Evolutionary conservation across 1,284 basidiomycete species (phyloP).

Genomic region (Hemileccinum hortonii): DNA sequence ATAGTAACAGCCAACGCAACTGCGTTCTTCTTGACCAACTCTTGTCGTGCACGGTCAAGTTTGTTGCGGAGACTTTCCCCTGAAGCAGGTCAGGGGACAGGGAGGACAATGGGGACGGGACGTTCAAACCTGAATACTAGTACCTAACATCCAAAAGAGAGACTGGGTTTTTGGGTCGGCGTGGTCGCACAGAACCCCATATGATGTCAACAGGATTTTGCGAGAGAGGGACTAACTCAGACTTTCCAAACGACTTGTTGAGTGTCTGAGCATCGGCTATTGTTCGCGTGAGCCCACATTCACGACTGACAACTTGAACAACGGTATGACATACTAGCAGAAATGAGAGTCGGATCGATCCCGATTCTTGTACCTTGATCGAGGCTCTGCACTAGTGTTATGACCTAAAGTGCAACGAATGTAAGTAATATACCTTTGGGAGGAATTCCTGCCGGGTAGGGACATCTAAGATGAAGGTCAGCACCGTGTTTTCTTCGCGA

Average conservation of each 20-base stretch:
- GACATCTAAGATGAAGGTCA: conserved; percentile 54
- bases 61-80: conserved; percentile 72
- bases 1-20: conserved; percentile 74
- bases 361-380: conserved; percentile 66
- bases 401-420: not conserved
- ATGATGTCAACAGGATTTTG: conserved; percentile 82
- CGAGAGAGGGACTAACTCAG: conserved; percentile 61
- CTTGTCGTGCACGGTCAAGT: conserved; percentile 62
- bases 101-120: conserved; percentile 12
- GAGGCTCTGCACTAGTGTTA: conserved; percentile 50
- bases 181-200: conserved; percentile 73
- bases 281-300: not conserved
- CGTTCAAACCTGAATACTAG: conserved; percentile 56
- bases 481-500: not conserved
- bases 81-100: conserved; percentile 16
- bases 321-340: conserved; percentile 46
- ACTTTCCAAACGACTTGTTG: conserved; percentile 52
- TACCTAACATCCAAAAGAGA: conserved; percentile 73
- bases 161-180: conserved; percentile 68
- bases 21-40: conserved; percentile 63
- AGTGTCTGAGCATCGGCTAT: conserved; percentile 62
- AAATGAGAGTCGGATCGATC: conserved; percentile 78
- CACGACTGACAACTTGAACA: not conserved
- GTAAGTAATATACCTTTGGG: conserved; percentile 51
- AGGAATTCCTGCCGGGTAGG: conserved; percentile 91